Percentiles rank a stretch among this genome's conserved stretches.
Conservation (phyloP, 2,329 filamentous ascomycete genomes). For the Xylaria sp. region DNA sequence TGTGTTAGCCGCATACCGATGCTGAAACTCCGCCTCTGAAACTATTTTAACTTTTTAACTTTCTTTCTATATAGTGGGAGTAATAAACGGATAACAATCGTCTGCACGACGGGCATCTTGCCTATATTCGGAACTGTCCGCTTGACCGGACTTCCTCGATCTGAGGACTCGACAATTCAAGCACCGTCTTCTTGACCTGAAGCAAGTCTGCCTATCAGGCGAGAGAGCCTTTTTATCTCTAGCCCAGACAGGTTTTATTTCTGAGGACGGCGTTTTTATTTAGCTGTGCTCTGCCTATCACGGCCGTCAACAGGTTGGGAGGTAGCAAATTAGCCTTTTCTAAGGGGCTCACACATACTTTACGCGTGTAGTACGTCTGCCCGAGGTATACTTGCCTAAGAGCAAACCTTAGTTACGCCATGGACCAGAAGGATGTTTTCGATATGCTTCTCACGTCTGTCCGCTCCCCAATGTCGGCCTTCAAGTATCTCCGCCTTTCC, state of each 20-base stretch:
- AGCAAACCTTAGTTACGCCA: constrained; percentile 20
- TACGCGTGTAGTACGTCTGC: background rate
- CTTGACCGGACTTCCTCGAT: background rate
- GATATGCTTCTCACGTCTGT: constrained; percentile 65
- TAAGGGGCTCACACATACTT: background rate
- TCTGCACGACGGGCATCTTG: background rate
- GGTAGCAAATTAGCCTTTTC: background rate
- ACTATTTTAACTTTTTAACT: background rate
- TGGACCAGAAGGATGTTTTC: constrained; percentile 54
- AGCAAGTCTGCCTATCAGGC: background rate
- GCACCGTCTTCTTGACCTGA: background rate
- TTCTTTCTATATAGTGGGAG: background rate
- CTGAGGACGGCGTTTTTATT: background rate
- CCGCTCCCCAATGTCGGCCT: constrained; percentile 61
- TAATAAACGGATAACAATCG: background rate
- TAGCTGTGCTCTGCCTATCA: background rate
- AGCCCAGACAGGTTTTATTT: background rate
- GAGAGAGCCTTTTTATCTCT: background rate
- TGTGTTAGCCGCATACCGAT: background rate
- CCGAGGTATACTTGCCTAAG: background rate
- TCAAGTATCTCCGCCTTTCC: constrained; percentile 60
- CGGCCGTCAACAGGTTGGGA: background rate
- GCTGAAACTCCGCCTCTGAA: background rate
- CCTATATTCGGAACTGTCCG: background rate
- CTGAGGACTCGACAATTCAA: background rate